Evolutionary conservation across 495 filamentous ascomycete genomes (phyloP).

Genomic region (Endocarpon pusillum): DNA sequence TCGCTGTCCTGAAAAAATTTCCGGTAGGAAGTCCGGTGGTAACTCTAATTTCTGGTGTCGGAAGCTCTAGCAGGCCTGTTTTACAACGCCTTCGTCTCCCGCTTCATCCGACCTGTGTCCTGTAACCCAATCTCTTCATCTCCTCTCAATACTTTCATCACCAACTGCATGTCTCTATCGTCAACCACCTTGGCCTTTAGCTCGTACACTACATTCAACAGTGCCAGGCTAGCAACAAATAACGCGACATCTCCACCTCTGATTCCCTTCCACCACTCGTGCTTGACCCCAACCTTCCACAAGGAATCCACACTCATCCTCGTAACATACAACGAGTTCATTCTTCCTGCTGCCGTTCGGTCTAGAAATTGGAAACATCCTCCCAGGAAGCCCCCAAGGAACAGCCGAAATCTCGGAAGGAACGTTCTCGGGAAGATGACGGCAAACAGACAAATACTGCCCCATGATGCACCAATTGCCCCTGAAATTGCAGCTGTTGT

Average conservation of each 20-base stretch:
- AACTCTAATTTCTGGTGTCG: too few species aligned
- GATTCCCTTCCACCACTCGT: constrained; percentile 63
- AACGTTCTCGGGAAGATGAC: constrained; percentile 52
- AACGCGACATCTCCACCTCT: constrained; percentile 69
- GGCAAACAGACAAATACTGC: constrained; percentile 72
- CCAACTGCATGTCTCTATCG: background rate
- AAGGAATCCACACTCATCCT: constrained; percentile 57
- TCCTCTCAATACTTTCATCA: background rate
- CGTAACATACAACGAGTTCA: constrained; percentile 50
- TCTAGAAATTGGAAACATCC: constrained; percentile 66
- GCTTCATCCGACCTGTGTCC: too few species aligned
- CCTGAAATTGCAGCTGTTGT: constrained; percentile 55
- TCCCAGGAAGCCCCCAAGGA: constrained; percentile 68
- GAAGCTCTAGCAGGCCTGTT: too few species aligned
- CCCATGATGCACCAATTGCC: constrained; percentile 69
- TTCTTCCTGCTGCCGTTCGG: constrained; percentile 21
- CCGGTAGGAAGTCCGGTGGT: too few species aligned
- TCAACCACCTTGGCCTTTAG: background rate
- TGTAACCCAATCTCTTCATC: background rate
- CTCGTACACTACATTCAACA: background rate
- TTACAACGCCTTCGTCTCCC: too few species aligned
- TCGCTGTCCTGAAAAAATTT: too few species aligned
- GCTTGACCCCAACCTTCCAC: constrained; percentile 85
- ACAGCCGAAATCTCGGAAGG: constrained; percentile 70
- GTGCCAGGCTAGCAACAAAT: constrained; percentile 31